Evolutionary conservation across 2,329 filamentous ascomycete genomes (phyloP), one percentile per base, ranked within the genome.

Genomic region (Stemphylium lycopersici): DNA sequence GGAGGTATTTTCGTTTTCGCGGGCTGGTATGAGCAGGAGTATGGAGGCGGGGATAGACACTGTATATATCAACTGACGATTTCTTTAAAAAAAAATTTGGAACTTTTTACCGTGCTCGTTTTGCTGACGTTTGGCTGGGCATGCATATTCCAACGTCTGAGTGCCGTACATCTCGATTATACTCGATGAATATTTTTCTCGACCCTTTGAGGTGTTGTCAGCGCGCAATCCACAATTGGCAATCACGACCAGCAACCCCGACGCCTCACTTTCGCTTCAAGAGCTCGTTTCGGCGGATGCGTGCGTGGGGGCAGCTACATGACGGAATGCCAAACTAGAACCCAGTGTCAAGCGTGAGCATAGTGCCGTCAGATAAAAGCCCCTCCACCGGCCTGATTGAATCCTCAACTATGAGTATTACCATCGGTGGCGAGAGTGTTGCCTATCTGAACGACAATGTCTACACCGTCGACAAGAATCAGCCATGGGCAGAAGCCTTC

Each of bases 281-380:
- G 59, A 68, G 40, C 53, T 67, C n/a, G 6, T 15, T 70, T 18
- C 51, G 26, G 5, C 54, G 58, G 10, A 62, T 59, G 26, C 51
- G 56, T 15, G 56, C 46, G n/a, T 48, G 47, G 2, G 53, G 44
- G 2, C n/a, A n/a, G 36, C 33, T 4, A 51, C 49, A 6, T 31
- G 43, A 3, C 36, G 20, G 15, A 13, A 8, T 1, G 3, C 59
- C 4, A 64, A 64, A 42, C 40, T 34, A 13, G 59, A 65, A 15
- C 12, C 2, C 1, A 33, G 42, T 2, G 3, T 61, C 32, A 64
- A 63, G 32, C 56, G 56, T 1, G 56, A 65, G 24, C 26, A 52
- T 12, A 59, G 37, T 32, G 8, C 6, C 16, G 24, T 34, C 18
- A 6, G 22, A 2, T 6, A 24, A 7, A 24, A 24, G 22, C 22